These are phyloP conservation scores for Verticillium albo-atrum DNA, from an alignment of 2,329 filamentous ascomycete species.

Conservation along the genomic window DNA sequence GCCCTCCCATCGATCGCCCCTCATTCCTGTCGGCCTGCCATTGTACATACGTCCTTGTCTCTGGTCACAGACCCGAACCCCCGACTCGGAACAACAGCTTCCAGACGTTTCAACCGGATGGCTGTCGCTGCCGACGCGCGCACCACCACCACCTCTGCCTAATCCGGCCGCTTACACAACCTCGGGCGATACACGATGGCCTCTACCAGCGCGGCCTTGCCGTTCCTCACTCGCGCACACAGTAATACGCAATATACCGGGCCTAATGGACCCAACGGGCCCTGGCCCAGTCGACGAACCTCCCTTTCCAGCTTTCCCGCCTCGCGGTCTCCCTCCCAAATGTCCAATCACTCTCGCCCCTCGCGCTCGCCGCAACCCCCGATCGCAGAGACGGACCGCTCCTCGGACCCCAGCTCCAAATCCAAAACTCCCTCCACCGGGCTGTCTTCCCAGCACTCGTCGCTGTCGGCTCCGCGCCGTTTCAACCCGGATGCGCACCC, in stretches of 20 bases:
- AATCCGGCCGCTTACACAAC: background rate
- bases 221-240: slow-evolving; percentile 35
- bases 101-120: background rate
- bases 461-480: slow-evolving; percentile 48
- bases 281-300: slow-evolving; percentile 35
- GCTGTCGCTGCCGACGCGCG: background rate
- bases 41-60: background rate
- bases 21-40: background rate
- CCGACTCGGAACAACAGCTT: background rate
- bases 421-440: slow-evolving; percentile 56
- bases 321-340: slow-evolving; percentile 53
- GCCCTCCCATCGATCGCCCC: background rate
- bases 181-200: slow-evolving; percentile 25
- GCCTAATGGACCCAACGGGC: slow-evolving; percentile 8
- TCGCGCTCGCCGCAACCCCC: slow-evolving; percentile 51
- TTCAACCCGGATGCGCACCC: slow-evolving; percentile 46
- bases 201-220: slow-evolving; percentile 32
- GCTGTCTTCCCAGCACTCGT: slow-evolving; percentile 56
- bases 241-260: slow-evolving; percentile 19
- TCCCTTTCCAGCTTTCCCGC: slow-evolving; percentile 64
- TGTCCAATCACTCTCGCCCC: slow-evolving; percentile 49
- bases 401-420: slow-evolving; percentile 55
- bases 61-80: background rate
- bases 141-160: background rate
- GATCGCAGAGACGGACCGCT: slow-evolving; percentile 47